Evolutionary conservation across 805 yeast species (phyloP).

Genomic region (Priceomyces medius): DNA sequence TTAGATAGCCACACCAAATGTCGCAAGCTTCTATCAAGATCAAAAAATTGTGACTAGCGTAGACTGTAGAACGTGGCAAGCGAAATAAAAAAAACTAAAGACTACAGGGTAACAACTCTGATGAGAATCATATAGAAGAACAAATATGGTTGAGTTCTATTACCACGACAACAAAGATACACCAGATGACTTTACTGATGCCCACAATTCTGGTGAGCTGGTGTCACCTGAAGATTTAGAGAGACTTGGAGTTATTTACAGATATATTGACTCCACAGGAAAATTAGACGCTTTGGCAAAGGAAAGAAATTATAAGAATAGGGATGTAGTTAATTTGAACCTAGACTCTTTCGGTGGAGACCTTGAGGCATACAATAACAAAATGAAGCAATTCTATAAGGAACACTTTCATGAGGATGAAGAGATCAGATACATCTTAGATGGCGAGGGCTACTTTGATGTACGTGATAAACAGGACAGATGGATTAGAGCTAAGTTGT

Average conservation of each 20-base stretch:
- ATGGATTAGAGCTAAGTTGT: conserved; percentile 78
- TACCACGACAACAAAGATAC: conserved; percentile 62
- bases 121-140: no score
- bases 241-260: conserved; percentile 68
- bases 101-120: no score
- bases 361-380: conserved; percentile 51
- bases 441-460: conserved; percentile 91
- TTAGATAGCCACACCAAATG: conserved; percentile 5
- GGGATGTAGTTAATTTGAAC: conserved; percentile 68
- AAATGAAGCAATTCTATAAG: conserved; percentile 66
- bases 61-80: not conserved
- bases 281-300: conserved; percentile 66
- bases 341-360: conserved; percentile 62
- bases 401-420: conserved; percentile 97
- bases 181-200: conserved; percentile 58
- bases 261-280: conserved; percentile 46
- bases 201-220: conserved; percentile 66
- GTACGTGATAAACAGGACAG: conserved; percentile 59
- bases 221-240: conserved; percentile 53
- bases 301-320: conserved; percentile 72
- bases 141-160: conserved; percentile 44
- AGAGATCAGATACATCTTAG: conserved; percentile 86
- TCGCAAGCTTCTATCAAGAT: not conserved
- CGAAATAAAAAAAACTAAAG: not conserved
- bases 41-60: not conserved